A percentile compares a stretch with the other conserved stretches of the same genome.
Evolutionary conservation across 2,329 filamentous ascomycete species (phyloP).

Genomic region (Fusarium tjaetaba): DNA sequence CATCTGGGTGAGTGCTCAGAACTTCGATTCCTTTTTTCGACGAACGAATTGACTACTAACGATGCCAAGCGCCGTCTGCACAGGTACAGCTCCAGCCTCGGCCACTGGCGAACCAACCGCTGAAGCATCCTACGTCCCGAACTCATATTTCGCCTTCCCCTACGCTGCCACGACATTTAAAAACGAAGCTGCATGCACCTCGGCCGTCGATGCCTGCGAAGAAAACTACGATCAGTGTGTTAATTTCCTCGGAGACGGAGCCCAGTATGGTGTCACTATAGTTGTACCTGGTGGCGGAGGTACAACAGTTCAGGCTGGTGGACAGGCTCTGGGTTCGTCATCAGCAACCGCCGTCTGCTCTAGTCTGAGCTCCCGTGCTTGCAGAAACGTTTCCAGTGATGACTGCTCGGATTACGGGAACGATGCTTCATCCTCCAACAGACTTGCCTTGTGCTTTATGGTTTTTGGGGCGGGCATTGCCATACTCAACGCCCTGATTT

Average conservation of each 20-base stretch:
- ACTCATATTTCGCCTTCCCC: conserved; percentile 69
- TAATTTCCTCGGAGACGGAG: conserved; percentile 55
- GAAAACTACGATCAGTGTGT: conserved; percentile 65
- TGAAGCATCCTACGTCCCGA: conserved; percentile 62
- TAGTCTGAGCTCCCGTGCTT: conserved; percentile 64
- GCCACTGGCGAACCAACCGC: conserved; percentile 51
- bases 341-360: conserved; percentile 65
- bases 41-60: conserved; percentile 18
- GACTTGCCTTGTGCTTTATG: conserved; percentile 9
- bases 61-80: conserved; percentile 61
- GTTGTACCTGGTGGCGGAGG: conserved; percentile 63
- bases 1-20: conserved; percentile 55
- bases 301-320: conserved; percentile 59
- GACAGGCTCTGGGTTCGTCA: conserved; percentile 53
- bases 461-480: conserved; percentile 24
- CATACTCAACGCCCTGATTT: conserved; percentile 24
- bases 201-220: conserved; percentile 62
- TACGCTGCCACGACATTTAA: conserved; percentile 63
- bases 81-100: conserved; percentile 61
- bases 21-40: neutral
- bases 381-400: conserved; percentile 54
- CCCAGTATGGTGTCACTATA: conserved; percentile 63
- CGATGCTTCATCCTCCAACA: conserved; percentile 19
- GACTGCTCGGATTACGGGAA: conserved; percentile 50
- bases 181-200: conserved; percentile 61